Evolutionary conservation across 306 rosid species (phyloP).

Genomic region (Trifolium repens): DNA sequence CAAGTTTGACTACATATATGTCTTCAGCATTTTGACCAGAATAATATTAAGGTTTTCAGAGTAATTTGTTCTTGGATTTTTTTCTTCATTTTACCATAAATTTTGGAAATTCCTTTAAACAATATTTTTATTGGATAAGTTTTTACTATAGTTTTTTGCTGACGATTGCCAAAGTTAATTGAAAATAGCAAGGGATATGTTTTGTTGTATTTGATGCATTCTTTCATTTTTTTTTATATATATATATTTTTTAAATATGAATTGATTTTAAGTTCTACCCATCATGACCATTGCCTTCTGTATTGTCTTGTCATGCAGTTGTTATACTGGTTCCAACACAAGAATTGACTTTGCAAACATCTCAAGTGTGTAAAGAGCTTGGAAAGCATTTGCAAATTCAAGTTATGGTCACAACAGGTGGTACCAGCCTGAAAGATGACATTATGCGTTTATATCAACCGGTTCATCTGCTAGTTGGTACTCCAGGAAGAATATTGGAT

Average conservation of each 20-base stretch:
- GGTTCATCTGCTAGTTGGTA: conserved; percentile 95
- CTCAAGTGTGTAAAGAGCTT: conserved; percentile 98
- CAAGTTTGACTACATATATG: conserved; percentile 17
- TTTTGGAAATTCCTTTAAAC: conserved; percentile 15
- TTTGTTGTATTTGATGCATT: conserved; percentile 32
- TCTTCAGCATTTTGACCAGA: conserved; percentile 3
- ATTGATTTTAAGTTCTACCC: conserved; percentile 19
- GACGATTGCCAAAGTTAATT: not conserved
- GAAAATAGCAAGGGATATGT: conserved; percentile 23
- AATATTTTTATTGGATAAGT: conserved; percentile 3
- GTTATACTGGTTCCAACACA: conserved; percentile 97
- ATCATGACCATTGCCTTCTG: conserved; percentile 14
- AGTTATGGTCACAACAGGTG: conserved; percentile 99
- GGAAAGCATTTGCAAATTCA: conserved; percentile 94
- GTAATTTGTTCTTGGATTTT: not conserved
- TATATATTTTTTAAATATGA: not conserved
- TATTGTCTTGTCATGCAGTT: conserved; percentile 53
- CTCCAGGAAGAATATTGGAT: conserved; percentile 98
- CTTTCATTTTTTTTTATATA: not conserved
- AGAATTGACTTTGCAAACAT: conserved; percentile 96
- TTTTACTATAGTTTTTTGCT: conserved; percentile 22
- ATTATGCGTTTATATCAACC: conserved; percentile 99
- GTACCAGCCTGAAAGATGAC: conserved; percentile 96
- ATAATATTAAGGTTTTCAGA: not conserved
- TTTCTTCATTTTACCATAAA: not conserved